Evolutionary conservation across 2,329 filamentous ascomycete species (phyloP).

Genomic region (Orbilia javanica): DNA sequence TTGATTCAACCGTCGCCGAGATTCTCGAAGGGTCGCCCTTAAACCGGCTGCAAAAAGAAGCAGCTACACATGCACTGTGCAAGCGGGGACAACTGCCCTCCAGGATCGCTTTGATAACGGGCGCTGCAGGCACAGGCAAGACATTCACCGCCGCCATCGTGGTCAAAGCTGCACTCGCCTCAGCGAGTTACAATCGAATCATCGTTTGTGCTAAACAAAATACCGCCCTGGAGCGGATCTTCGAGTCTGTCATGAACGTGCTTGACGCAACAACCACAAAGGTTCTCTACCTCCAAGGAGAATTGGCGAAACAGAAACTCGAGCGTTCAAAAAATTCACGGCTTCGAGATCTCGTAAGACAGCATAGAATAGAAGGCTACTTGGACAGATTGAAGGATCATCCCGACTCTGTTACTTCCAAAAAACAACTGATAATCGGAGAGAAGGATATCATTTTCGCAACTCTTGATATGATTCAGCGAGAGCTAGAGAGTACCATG

Average conservation of each 20-base stretch:
- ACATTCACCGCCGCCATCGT: neutral
- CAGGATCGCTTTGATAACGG: neutral
- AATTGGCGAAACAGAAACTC: neutral
- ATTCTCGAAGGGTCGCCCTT: neutral
- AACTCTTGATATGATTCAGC: neutral
- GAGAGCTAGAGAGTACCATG: neutral
- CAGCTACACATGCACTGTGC: neutral
- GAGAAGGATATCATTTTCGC: neutral
- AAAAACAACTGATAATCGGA: neutral
- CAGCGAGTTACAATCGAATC: neutral
- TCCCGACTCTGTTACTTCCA: neutral
- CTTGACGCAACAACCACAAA: neutral
- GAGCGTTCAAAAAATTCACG: neutral
- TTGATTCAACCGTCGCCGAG: neutral
- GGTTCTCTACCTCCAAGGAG: slow-evolving; percentile 2
- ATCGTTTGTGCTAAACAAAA: neutral
- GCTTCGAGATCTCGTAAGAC: neutral
- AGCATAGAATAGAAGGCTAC: neutral
- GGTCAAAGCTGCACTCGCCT: neutral
- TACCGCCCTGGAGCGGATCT: neutral
- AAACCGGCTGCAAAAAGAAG: neutral
- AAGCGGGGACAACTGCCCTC: neutral
- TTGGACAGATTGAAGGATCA: neutral
- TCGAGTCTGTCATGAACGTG: neutral
- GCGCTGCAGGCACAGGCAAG: slow-evolving; percentile 1